Evolutionary conservation across 1,139 yeast species (phyloP).

Genomic region (Ogataea hybrid): DNA sequence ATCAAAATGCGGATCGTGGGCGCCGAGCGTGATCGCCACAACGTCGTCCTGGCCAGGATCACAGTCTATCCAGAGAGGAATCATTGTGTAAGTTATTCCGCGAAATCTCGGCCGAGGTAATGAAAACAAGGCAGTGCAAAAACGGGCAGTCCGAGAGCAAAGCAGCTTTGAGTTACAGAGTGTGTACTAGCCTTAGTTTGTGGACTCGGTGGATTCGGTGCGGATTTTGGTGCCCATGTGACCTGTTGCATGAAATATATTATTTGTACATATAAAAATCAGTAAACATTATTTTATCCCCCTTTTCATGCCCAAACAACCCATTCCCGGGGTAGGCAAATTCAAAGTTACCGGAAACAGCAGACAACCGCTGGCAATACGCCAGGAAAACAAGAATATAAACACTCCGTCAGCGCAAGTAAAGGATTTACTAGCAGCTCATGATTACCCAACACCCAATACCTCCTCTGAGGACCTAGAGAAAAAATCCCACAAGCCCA

Average conservation of each 20-base stretch:
- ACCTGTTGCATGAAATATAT: neutral
- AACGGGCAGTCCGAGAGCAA: no score
- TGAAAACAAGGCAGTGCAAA: neutral
- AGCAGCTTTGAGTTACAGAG: no score
- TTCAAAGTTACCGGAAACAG: slow-evolving; percentile 2
- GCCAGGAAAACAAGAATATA: neutral
- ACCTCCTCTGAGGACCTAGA: slow-evolving; percentile 3
- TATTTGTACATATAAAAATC: no score
- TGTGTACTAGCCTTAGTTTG: no score
- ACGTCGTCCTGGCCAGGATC: slow-evolving; percentile 95
- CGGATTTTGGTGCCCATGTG: neutral
- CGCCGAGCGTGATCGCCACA: slow-evolving; percentile 65
- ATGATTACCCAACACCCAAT: slow-evolving; percentile 6
- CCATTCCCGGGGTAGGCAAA: slow-evolving; percentile 6
- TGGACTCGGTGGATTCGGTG: no score
- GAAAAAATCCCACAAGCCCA: neutral
- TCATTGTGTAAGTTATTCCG: slow-evolving; percentile 12
- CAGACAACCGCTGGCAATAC: neutral
- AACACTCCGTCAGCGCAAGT: no score
- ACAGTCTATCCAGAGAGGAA: slow-evolving; percentile 87
- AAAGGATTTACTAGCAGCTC: neutral
- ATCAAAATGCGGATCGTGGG: slow-evolving; percentile 56
- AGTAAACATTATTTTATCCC: slow-evolving; percentile 1
- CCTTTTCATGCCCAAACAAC: slow-evolving; percentile 5
- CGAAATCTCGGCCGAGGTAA: slow-evolving; percentile 7